Evolutionary conservation across 495 filamentous ascomycete genomes (phyloP).

Genomic region (Pyrenopolyporus hunteri): DNA sequence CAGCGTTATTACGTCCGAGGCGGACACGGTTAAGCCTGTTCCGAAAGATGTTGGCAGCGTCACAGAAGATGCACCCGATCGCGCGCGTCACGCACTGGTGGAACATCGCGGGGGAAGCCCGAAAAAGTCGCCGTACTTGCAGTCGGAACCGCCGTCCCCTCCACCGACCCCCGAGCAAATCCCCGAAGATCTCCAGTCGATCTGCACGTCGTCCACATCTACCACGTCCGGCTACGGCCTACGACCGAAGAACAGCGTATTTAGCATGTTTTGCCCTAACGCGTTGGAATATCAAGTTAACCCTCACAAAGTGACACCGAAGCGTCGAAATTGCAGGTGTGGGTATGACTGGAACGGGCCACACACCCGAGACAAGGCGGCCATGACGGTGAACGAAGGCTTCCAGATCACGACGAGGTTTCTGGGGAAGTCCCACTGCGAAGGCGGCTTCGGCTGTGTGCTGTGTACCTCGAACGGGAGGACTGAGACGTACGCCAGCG

Average conservation of each 20-base stretch:
- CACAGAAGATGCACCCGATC: constrained; percentile 19
- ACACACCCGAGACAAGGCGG: not conserved
- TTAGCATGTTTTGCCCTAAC: constrained; percentile 48
- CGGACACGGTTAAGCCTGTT: not conserved
- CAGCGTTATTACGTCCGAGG: constrained; percentile 7
- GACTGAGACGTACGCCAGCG: constrained; percentile 42
- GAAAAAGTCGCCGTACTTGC: constrained; percentile 24
- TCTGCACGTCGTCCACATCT: constrained; percentile 7
- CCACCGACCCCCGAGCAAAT: constrained; percentile 45
- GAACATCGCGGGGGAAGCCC: constrained; percentile 24
- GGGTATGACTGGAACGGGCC: constrained; percentile 44
- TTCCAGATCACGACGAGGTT: constrained; percentile 47
- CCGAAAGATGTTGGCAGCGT: constrained; percentile 1
- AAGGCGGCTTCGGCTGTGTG: constrained; percentile 39
- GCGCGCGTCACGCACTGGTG: constrained; percentile 21
- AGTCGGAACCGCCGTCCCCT: constrained; percentile 48
- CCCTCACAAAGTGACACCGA: constrained; percentile 33
- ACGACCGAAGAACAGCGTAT: constrained; percentile 48
- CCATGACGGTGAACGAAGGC: constrained; percentile 41
- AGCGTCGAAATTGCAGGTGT: constrained; percentile 40
- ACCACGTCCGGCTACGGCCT: constrained; percentile 7
- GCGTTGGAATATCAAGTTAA: constrained; percentile 48
- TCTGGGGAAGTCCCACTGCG: constrained; percentile 48
- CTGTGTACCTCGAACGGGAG: constrained; percentile 41
- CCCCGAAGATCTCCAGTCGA: constrained; percentile 39